Conservation (phyloP, 441 rosid species). For the Breynia disticha region DNA sequence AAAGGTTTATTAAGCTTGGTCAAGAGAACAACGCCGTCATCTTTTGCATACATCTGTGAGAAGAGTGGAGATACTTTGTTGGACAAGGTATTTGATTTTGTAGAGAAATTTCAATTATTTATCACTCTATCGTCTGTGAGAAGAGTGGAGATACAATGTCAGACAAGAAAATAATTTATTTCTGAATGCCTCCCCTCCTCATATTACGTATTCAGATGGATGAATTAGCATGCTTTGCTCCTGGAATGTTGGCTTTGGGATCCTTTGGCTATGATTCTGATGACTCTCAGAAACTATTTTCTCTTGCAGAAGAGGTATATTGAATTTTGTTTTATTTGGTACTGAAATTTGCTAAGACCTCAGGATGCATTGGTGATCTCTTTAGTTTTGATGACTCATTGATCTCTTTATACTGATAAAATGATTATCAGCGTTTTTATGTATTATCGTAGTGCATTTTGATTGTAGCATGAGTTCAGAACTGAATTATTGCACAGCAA, state of each 20-base stretch:
- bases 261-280: constrained; percentile 66
- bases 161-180: too few relatives aligned
- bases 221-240: constrained; percentile 99
- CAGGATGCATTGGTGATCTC: too few relatives aligned
- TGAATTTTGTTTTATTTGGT: constrained; percentile 7
- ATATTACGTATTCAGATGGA: constrained; percentile 64
- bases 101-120: background rate
- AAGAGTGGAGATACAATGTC: constrained; percentile 50
- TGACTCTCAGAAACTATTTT: constrained; percentile 55
- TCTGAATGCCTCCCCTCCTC: background rate
- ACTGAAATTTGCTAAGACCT: background rate
- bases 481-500: too few relatives aligned
- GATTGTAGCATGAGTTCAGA: too few relatives aligned
- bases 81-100: constrained; percentile 50
- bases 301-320: constrained; percentile 91
- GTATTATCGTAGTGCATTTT: too few relatives aligned
- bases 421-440: too few relatives aligned
- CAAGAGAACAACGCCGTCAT: constrained; percentile 71
- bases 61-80: constrained; percentile 50
- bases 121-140: constrained; percentile 21
- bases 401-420: too few relatives aligned
- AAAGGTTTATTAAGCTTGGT: constrained; percentile 79
- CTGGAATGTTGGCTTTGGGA: constrained; percentile 99
- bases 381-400: too few relatives aligned
- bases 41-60: constrained; percentile 84